Conservation (phyloP, 2,329 filamentous ascomycete species). For the Alternaria panax region DNA sequence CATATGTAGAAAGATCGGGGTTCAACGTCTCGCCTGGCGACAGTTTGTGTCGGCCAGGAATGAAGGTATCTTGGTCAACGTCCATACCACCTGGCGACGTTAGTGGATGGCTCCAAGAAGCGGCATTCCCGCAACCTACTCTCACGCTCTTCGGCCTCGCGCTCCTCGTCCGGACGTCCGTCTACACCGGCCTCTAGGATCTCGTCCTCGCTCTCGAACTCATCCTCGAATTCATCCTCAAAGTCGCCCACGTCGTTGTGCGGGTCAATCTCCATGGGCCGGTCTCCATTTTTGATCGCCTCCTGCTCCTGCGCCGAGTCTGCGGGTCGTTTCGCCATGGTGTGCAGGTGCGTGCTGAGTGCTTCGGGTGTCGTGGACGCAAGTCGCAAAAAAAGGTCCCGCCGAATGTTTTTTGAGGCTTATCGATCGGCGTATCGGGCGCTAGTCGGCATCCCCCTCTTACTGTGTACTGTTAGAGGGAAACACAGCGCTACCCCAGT, state of each 20-base stretch:
- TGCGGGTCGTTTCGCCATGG: constrained; percentile 68
- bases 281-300: constrained; percentile 67
- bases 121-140: constrained; percentile 52
- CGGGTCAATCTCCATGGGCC: constrained; percentile 59
- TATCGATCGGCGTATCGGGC: constrained; percentile 13
- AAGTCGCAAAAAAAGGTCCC: constrained; percentile 14
- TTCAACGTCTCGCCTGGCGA: constrained; percentile 89
- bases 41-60: constrained; percentile 90
- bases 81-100: constrained; percentile 76
- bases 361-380: constrained; percentile 3
- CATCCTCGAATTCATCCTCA: constrained; percentile 93
- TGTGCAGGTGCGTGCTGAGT: constrained; percentile 16
- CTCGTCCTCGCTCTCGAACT: constrained; percentile 90
- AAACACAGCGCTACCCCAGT: constrained; percentile 15
- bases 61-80: constrained; percentile 92
- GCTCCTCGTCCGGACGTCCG: constrained; percentile 87
- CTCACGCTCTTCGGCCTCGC: constrained; percentile 85
- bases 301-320: constrained; percentile 60
- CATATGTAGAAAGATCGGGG: constrained; percentile 92
- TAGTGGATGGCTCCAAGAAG: constrained; percentile 26
- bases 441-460: constrained; percentile 14
- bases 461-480: background rate
- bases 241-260: constrained; percentile 70
- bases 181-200: constrained; percentile 94
- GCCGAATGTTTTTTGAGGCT: constrained; percentile 31